Conservation (phyloP, 2,329 filamentous ascomycete genomes). For the Penicillium sp. region DNA sequence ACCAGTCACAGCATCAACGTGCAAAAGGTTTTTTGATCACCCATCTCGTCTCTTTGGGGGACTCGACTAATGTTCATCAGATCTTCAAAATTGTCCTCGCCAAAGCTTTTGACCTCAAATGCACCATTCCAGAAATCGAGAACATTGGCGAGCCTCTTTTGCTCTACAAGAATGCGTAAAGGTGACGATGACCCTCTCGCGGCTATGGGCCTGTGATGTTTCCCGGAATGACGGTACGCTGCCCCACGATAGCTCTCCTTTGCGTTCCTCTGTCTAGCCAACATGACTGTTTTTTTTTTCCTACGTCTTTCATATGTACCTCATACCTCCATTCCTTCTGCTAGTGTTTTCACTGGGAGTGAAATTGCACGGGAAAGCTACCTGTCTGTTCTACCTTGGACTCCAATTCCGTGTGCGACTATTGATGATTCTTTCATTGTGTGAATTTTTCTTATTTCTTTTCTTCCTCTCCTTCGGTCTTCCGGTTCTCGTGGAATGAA, state of each 20-base stretch:
- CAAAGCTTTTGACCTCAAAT: constrained; percentile 97
- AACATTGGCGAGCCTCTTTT: constrained; percentile 93
- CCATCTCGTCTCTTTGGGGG: constrained; percentile 2
- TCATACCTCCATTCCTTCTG: too few species aligned
- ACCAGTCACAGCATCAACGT: constrained; percentile 99
- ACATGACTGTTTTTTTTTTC: constrained; percentile 5
- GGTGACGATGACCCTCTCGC: constrained; percentile 5
- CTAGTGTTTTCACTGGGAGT: too few species aligned
- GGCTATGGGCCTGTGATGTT: constrained; percentile 26
- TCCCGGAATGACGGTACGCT: constrained; percentile 33
- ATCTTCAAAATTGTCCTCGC: constrained; percentile 99
- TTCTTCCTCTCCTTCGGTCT: neutral
- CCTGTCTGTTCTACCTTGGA: neutral
- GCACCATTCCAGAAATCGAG: constrained; percentile 98
- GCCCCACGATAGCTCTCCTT: constrained; percentile 24
- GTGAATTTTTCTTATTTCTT: constrained; percentile 4
- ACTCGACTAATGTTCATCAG: constrained; percentile 43
- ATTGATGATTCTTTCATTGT: constrained; percentile 7
- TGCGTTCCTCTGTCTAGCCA: constrained; percentile 5
- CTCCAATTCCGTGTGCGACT: neutral
- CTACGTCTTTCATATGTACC: constrained; percentile 1
- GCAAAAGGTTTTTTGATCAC: constrained; percentile 67
- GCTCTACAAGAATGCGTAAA: constrained; percentile 63
- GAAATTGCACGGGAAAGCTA: neutral
- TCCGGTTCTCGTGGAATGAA: constrained; percentile 3